Evolutionary conservation across 306 rosid genomes (phyloP), one percentile per base, ranked within the genome.

Genomic region (Hylodesmum podocarpum): DNA sequence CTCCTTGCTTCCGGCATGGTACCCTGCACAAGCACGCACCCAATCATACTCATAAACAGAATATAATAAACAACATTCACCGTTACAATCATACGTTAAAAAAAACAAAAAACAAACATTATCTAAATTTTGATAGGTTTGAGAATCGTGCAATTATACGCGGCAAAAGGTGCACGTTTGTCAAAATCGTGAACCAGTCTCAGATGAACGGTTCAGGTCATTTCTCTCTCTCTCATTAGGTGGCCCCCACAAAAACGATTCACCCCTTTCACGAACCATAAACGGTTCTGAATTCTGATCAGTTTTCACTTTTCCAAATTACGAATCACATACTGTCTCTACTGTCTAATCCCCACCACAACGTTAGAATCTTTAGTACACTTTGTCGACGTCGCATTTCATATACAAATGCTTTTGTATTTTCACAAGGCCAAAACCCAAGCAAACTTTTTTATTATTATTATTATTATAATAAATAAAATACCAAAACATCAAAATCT

Each of bases 1-100:
- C 98, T 7, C 98, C 98, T 8, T 16, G 33, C 27, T 87, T 93
- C 3, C 87, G 80, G 75, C 98, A 93, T 0, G 95, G 82, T 40
- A 93, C 92, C 49, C 98, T 93, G 53, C 53, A 76, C 46, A 13
- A 29, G 6, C 2, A 14, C 77, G 3, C 49, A 73, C 36, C 12
- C 39, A 6, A 25, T 54, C 14, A 39, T 12, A 4, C 0, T 3
- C 34, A 16, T 11, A 3, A 9, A 34, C 29, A 55, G 29, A 33
- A 72, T 28, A 81, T 70, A 6, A 68, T 36, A 36, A 1, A 28
- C 28, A 71, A 22, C 19, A 62, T 4, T 24, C 4, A 31, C 6
- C 19, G 8, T 18, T 11, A 16, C 13, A 71, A 46, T 5, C 6
- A 21, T 2, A 34, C 19, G 9, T 1, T 12, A 9, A 31, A 51